phyloP scores from a whole-genome alignment of 1,284 basidiomycete species.

The Leccinum pallidistipes region DNA sequence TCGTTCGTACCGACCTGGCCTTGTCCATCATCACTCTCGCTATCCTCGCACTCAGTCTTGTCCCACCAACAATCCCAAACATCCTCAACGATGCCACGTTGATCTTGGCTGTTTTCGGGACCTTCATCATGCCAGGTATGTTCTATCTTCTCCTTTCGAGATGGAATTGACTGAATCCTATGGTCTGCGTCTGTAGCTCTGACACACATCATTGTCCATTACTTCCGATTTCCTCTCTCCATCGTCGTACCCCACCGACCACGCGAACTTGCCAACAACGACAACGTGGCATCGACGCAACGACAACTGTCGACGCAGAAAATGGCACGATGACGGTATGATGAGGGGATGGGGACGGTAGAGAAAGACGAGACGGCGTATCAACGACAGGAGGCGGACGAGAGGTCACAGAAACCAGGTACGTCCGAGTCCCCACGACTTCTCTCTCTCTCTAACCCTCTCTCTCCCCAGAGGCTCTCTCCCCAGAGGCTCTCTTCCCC shows the following conservation, averaged over 20 bases:
- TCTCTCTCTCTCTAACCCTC: no score
- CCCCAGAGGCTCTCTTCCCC: no score
- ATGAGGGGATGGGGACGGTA: no score
- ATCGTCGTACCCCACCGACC: conserved; percentile 59
- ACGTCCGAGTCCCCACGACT: no score
- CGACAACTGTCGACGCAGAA: no score
- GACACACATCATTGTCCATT: conserved; percentile 64
- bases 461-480: no score
- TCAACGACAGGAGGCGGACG: no score
- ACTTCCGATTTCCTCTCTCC: conserved; percentile 65
- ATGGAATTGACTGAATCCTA: background rate
- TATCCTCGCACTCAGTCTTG: conserved; percentile 45
- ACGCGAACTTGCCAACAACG: no score
- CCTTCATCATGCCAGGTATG: conserved; percentile 62
- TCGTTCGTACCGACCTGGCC: conserved; percentile 49
- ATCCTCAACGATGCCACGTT: conserved; percentile 51
- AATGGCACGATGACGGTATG: no score
- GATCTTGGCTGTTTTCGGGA: conserved; percentile 49
- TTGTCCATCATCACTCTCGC: conserved; percentile 42
- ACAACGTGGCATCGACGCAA: no score
- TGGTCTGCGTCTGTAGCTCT: conserved; percentile 40
- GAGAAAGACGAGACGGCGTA: no score
- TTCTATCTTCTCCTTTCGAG: background rate
- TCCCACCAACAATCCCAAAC: conserved; percentile 37
- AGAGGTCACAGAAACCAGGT: no score